Conservation (phyloP, 345 rosid genomes). For the Durio zibethinus region DNA sequence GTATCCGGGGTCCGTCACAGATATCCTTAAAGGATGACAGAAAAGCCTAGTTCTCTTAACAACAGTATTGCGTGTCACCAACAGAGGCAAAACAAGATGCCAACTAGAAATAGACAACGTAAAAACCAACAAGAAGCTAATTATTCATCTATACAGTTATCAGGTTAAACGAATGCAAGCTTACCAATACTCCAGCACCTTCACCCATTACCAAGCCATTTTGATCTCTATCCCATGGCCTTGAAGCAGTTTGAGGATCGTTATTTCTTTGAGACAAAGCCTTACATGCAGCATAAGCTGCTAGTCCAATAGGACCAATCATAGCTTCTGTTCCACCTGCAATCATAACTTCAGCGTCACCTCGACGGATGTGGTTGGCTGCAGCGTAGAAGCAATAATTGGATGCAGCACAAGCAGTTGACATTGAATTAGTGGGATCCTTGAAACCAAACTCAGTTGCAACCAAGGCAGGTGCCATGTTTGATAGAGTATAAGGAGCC, state of each 20-base stretch:
- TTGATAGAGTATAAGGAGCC: slow-evolving; percentile 87
- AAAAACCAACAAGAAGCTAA: no score
- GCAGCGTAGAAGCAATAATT: slow-evolving; percentile 96
- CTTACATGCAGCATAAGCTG: slow-evolving; percentile 94
- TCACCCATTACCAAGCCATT: slow-evolving; percentile 60
- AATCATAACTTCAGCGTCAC: slow-evolving; percentile 95
- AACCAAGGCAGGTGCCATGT: slow-evolving; percentile 93
- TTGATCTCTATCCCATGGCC: background rate
- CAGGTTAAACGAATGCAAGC: slow-evolving; percentile 15
- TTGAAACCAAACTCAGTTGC: slow-evolving; percentile 88
- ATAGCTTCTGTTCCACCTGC: slow-evolving; percentile 99
- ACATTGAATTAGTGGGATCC: slow-evolving; percentile 96
- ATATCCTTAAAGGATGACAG: no score
- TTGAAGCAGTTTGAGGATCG: background rate
- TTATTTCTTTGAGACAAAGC: slow-evolving; percentile 56
- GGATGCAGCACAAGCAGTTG: slow-evolving; percentile 96
- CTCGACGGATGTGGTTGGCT: slow-evolving; percentile 95
- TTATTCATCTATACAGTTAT: no score
- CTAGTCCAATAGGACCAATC: slow-evolving; percentile 89
- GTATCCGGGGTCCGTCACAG: no score
- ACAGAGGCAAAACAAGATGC: no score
- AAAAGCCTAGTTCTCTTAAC: no score
- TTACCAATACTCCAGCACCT: slow-evolving; percentile 95
- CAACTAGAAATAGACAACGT: no score
- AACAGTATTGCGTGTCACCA: no score